Evolutionary conservation across 140 eudicot species (phyloP).

Genomic region (Ambrosia hybrid): DNA sequence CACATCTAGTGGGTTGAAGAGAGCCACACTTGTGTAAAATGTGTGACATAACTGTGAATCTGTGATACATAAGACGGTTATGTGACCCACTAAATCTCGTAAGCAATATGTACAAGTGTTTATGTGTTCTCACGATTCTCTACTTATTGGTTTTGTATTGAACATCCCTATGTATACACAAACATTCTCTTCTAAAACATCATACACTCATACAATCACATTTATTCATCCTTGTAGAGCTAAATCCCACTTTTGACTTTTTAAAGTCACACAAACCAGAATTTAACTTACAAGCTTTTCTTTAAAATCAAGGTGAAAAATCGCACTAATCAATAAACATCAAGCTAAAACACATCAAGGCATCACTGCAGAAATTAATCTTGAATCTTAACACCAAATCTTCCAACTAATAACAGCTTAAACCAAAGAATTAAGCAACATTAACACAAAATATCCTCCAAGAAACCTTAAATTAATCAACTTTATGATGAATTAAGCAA

Average conservation of each 20-base stretch:
- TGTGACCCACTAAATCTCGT: neutral
- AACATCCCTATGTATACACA: neutral
- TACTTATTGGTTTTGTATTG: neutral
- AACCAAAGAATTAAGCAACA: conserved; percentile 8
- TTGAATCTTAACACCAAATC: neutral
- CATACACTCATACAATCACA: neutral
- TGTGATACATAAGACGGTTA: too few species aligned
- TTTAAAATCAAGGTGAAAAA: neutral
- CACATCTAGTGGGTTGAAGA: too few species aligned
- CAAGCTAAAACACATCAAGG: neutral
- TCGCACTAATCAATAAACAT: neutral
- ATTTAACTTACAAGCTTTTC: neutral
- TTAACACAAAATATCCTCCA: neutral
- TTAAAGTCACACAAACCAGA: neutral
- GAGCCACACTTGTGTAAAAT: too few species aligned
- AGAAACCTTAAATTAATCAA: conserved; percentile 15
- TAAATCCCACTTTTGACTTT: too few species aligned
- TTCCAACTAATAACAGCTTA: neutral
- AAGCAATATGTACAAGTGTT: neutral
- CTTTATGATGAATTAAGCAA: conserved; percentile 12
- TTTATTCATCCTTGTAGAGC: too few species aligned
- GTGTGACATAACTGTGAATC: too few species aligned
- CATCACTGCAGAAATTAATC: neutral
- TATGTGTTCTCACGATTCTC: neutral
- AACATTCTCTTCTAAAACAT: conserved; percentile 10